These are phyloP conservation scores for Claviceps fusiformis DNA, from an alignment of 2,329 filamentous ascomycete species.

Conservation along the genomic window DNA sequence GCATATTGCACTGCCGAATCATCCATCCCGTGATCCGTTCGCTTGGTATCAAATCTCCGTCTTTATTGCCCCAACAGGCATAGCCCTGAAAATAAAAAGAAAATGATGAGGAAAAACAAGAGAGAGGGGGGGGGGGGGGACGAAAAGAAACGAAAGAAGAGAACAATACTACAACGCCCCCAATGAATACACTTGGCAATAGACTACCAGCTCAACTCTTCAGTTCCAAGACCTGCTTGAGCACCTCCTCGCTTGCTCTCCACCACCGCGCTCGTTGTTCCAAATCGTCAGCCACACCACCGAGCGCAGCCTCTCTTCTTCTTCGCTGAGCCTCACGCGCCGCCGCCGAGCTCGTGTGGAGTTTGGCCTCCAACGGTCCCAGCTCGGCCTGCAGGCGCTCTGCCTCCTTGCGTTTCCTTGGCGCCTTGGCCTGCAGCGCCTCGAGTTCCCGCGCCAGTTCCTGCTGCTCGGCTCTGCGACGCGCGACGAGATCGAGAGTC, in stretches of 20 bases:
- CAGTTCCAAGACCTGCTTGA: conserved; percentile 51
- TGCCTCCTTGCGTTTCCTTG: conserved; percentile 52
- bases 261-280: conserved; percentile 68
- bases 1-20: no score
- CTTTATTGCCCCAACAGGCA: no score
- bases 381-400: conserved; percentile 56
- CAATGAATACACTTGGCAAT: background rate
- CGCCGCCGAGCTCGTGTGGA: conserved; percentile 48
- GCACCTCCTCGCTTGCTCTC: conserved; percentile 49
- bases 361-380: conserved; percentile 52
- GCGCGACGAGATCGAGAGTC: conserved; percentile 39
- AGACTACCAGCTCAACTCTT: conserved; percentile 14
- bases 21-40: no score
- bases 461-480: conserved; percentile 34
- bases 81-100: no score
- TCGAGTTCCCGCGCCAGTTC: conserved; percentile 52
- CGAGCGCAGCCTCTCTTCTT: conserved; percentile 52
- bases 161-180: background rate
- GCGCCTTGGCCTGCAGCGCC: conserved; percentile 45
- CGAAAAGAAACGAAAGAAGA: background rate
- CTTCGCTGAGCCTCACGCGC: conserved; percentile 58
- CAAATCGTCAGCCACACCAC: conserved; percentile 56
- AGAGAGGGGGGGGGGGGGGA: background rate
- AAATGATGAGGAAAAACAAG: background rate
- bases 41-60: no score